Conservation (phyloP, 768 basidiomycete species). For the Cystobasidium onofrii region DNA sequence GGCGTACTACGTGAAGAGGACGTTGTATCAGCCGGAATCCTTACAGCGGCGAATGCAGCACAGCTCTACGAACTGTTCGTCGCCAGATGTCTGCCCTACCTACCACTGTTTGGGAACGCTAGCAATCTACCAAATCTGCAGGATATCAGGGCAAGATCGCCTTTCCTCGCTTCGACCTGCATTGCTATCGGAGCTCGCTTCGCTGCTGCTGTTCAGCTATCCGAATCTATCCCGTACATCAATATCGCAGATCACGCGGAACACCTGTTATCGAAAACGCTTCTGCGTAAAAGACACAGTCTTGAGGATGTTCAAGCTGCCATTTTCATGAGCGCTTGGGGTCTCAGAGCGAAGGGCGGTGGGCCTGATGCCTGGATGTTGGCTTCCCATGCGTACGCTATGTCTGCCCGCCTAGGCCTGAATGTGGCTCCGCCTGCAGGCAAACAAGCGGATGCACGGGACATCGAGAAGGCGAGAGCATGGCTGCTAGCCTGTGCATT, state of each 20-base stretch:
- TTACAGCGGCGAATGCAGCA: background rate
- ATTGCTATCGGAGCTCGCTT: background rate
- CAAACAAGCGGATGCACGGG: background rate
- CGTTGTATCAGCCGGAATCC: background rate
- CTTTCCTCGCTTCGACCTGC: background rate
- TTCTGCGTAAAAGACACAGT: background rate
- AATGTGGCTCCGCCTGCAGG: background rate
- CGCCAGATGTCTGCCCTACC: background rate
- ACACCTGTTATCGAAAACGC: background rate
- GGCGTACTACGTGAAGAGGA: background rate
- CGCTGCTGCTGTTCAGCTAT: background rate
- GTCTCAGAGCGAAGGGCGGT: background rate
- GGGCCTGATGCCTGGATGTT: conserved; percentile 1
- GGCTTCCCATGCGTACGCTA: background rate
- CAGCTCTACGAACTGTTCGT: background rate
- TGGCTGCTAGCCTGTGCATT: background rate
- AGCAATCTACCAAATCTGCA: background rate
- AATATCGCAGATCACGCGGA: background rate
- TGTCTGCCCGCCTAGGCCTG: background rate
- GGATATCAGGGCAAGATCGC: background rate
- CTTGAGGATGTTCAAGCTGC: conserved; percentile 2
- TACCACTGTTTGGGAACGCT: background rate
- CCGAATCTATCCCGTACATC: background rate
- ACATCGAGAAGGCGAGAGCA: background rate
- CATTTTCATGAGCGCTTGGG: background rate